Percentiles rank a stretch among this genome's conserved stretches.
These are phyloP conservation scores for Podospora didyma DNA, from an alignment of 495 filamentous ascomycete genomes.

Conservation along the genomic window DNA sequence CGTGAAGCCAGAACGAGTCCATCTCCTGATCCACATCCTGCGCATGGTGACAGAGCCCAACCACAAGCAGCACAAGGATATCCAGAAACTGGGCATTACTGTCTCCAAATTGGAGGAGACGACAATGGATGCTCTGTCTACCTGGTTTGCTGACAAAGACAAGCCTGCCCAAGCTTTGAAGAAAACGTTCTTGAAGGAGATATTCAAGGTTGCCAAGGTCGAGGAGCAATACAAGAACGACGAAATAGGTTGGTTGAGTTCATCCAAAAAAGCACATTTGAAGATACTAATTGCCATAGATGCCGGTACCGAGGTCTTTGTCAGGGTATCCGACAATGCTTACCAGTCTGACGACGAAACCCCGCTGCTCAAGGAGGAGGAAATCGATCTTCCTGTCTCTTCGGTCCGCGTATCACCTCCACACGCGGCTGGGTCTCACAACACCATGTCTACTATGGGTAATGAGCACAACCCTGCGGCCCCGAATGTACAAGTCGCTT, in stretches of 20 bases:
- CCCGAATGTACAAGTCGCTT: constrained; percentile 23
- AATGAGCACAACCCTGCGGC: constrained; percentile 26
- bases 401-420: constrained; percentile 22
- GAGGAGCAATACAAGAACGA: constrained; percentile 59
- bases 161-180: constrained; percentile 40
- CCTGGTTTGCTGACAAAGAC: constrained; percentile 41
- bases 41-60: constrained; percentile 48
- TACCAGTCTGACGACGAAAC: constrained; percentile 29
- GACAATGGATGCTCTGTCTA: constrained; percentile 41
- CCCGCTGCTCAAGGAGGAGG: constrained; percentile 16
- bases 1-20: constrained; percentile 51
- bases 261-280: too few species aligned
- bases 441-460: constrained; percentile 25
- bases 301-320: constrained; percentile 33
- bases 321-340: constrained; percentile 32
- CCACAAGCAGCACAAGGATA: constrained; percentile 32
- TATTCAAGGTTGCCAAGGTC: constrained; percentile 60
- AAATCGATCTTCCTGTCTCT: constrained; percentile 10
- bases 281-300: constrained; percentile 21
- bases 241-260: constrained; percentile 52
- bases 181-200: constrained; percentile 52
- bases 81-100: constrained; percentile 35
- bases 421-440: constrained; percentile 18
- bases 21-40: constrained; percentile 60
- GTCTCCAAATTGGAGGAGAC: constrained; percentile 43